Conservation (phyloP, 2,329 filamentous ascomycete genomes). For the Fusarium piperis region DNA sequence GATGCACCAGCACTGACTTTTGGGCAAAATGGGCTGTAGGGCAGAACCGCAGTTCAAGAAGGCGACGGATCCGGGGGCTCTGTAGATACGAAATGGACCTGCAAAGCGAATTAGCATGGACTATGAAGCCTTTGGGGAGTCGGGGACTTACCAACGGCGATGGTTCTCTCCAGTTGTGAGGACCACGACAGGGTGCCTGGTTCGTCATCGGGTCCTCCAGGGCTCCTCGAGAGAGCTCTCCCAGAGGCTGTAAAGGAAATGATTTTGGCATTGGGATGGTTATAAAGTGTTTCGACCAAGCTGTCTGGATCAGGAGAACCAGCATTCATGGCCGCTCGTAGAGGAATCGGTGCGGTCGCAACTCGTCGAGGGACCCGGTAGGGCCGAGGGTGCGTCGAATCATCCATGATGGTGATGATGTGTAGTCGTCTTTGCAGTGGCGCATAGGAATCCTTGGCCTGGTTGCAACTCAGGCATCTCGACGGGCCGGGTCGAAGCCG, state of each 20-base stretch:
- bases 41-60: slow-evolving; percentile 88
- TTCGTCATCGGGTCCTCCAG: slow-evolving; percentile 51
- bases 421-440: slow-evolving; percentile 13
- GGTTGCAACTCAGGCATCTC: slow-evolving; percentile 37
- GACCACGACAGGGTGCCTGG: slow-evolving; percentile 76
- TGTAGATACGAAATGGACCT: slow-evolving; percentile 85
- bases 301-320: slow-evolving; percentile 33
- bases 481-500: slow-evolving; percentile 22
- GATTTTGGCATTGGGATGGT: slow-evolving; percentile 77
- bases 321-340: slow-evolving; percentile 34
- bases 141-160: slow-evolving; percentile 73
- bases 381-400: slow-evolving; percentile 24
- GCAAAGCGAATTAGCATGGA: not conserved
- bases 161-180: slow-evolving; percentile 80
- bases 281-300: slow-evolving; percentile 76
- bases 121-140: too few species aligned
- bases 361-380: slow-evolving; percentile 48
- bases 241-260: slow-evolving; percentile 59
- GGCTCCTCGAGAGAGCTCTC: slow-evolving; percentile 44
- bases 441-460: slow-evolving; percentile 20
- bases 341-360: slow-evolving; percentile 50
- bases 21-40: slow-evolving; percentile 86
- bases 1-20: slow-evolving; percentile 94
- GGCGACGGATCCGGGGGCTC: slow-evolving; percentile 84
- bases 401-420: slow-evolving; percentile 32